These are phyloP conservation scores for Fusarium ramigenum DNA, from an alignment of 2,329 filamentous ascomycete species.

Conservation along the genomic window DNA sequence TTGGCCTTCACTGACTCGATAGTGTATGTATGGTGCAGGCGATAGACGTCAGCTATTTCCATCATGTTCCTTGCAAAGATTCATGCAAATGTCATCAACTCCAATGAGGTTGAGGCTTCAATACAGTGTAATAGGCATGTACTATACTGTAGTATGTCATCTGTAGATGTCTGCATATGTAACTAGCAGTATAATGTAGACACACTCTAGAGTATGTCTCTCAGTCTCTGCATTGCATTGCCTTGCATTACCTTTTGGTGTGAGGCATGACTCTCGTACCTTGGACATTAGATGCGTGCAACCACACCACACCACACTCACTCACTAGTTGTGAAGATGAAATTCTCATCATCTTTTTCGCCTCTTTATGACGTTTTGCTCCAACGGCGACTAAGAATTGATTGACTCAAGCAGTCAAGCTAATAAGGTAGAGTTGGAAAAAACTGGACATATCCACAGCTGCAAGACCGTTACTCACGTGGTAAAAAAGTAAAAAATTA, in stretches of 20 bases:
- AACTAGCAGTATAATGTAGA: background rate
- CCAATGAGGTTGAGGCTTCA: background rate
- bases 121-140: background rate
- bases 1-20: background rate
- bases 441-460: background rate
- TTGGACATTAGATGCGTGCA: slow-evolving; percentile 17
- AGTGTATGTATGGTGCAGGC: background rate
- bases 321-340: background rate
- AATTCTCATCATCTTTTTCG: background rate
- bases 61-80: background rate
- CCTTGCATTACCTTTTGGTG: background rate
- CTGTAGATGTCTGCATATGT: background rate
- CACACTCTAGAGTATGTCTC: background rate
- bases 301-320: slow-evolving; percentile 4
- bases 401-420: background rate
- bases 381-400: background rate
- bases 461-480: slow-evolving; percentile 25
- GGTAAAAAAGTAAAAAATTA: background rate
- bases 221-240: background rate
- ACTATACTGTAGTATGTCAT: background rate
- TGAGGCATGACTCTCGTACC: slow-evolving; percentile 10
- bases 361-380: background rate
- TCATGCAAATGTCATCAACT: background rate
- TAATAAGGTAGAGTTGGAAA: background rate
- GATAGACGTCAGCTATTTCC: background rate